Percentiles rank a stretch among this genome's conserved stretches.
Evolutionary conservation across 2,329 filamentous ascomycete genomes (phyloP).

Genomic region (Trichophyton rubrum): DNA sequence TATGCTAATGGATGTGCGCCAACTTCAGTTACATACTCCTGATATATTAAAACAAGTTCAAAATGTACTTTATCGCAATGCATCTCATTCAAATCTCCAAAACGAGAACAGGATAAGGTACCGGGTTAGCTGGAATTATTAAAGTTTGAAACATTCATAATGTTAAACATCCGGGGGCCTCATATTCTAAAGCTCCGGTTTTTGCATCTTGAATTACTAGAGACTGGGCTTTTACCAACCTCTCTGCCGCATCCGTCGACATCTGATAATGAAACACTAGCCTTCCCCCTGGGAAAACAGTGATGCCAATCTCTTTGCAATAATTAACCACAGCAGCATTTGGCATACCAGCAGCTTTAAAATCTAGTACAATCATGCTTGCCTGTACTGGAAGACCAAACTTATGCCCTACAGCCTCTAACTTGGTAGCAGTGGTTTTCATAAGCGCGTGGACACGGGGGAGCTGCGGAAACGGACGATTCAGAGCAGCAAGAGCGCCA

Average conservation of each 20-base stretch:
- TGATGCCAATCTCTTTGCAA: conserved; percentile 14
- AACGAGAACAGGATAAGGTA: too few species aligned
- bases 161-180: neutral
- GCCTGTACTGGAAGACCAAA: conserved; percentile 19
- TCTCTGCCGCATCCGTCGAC: conserved; percentile 14
- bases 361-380: conserved; percentile 20
- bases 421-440: conserved; percentile 14
- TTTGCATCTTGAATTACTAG: conserved; percentile 17
- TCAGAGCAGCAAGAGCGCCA: conserved; percentile 17
- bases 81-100: neutral
- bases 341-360: conserved; percentile 15
- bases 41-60: neutral
- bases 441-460: conserved; percentile 17
- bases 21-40: neutral
- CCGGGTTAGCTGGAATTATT: too few species aligned
- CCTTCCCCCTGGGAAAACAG: conserved; percentile 16
- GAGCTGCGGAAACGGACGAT: conserved; percentile 16
- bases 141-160: too few species aligned
- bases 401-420: conserved; percentile 16
- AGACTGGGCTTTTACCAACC: conserved; percentile 15
- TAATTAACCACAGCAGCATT: conserved; percentile 16
- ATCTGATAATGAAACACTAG: conserved; percentile 21
- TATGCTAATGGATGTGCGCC: neutral
- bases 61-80: too few species aligned
- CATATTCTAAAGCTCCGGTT: conserved; percentile 12